phyloP scores from a whole-genome alignment of 1,139 yeast species.

The Pichia sp. region DNA sequence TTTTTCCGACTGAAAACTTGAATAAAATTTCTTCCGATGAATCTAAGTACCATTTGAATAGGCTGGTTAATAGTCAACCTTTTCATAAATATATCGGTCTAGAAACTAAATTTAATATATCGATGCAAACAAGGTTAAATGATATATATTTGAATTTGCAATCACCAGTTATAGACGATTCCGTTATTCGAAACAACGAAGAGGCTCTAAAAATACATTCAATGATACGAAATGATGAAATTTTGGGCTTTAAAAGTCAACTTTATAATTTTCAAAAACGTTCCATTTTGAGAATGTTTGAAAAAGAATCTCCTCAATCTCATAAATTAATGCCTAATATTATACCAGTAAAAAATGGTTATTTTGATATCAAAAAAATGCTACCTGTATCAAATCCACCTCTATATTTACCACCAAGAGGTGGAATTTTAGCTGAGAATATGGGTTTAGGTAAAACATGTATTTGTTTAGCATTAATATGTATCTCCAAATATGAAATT shows the following conservation, averaged over 20 bases:
- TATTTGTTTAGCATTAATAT: constrained; percentile 56
- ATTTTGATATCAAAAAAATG: constrained; percentile 34
- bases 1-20: not conserved
- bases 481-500: constrained; percentile 48
- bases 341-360: constrained; percentile 27
- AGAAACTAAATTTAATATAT: not conserved
- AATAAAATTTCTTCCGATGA: constrained; percentile 4
- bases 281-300: constrained; percentile 54
- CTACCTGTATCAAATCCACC: constrained; percentile 35
- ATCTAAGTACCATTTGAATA: constrained; percentile 31
- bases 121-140: constrained; percentile 27
- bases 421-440: constrained; percentile 70
- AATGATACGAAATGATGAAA: constrained; percentile 27
- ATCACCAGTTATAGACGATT: constrained; percentile 34
- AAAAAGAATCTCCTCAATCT: constrained; percentile 39
- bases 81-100: constrained; percentile 1
- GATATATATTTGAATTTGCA: constrained; percentile 36
- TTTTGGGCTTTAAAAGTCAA: constrained; percentile 45
- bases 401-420: constrained; percentile 43
- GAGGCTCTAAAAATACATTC: constrained; percentile 18
- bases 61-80: constrained; percentile 31
- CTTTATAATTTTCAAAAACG: constrained; percentile 54
- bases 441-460: constrained; percentile 74
- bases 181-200: constrained; percentile 15
- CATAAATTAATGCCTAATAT: constrained; percentile 42